These are phyloP conservation scores for Elsinoe batatas DNA, from an alignment of 2,329 filamentous ascomycete genomes.

Conservation along the genomic window DNA sequence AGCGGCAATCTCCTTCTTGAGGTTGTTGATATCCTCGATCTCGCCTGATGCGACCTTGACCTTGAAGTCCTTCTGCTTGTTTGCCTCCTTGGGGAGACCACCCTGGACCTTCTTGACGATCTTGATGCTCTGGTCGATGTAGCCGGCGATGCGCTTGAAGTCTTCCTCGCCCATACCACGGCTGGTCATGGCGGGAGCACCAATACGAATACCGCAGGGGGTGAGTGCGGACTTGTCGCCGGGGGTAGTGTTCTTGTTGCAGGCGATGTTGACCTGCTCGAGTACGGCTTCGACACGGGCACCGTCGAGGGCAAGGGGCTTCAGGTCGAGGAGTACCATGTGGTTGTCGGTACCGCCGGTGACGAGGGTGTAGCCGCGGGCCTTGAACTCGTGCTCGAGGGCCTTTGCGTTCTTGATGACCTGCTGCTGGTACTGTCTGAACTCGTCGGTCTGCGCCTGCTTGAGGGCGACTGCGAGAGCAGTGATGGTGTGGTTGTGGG, in stretches of 20 bases:
- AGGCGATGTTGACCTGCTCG: conserved; percentile 97
- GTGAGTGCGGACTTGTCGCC: conserved; percentile 96
- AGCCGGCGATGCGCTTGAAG: conserved; percentile 79
- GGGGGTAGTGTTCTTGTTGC: conserved; percentile 98
- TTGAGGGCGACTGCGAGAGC: conserved; percentile 89
- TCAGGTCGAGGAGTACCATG: conserved; percentile 84
- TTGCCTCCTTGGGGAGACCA: conserved; percentile 84
- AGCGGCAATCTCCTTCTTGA: conserved; percentile 78
- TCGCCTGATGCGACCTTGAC: conserved; percentile 72
- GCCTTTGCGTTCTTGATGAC: conserved; percentile 87
- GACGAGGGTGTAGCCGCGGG: conserved; percentile 78
- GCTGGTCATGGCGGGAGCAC: conserved; percentile 93
- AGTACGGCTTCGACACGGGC: conserved; percentile 92
- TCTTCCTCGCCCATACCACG: conserved; percentile 87
- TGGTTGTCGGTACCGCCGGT: conserved; percentile 96
- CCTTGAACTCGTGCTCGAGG: conserved; percentile 68
- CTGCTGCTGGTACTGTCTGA: conserved; percentile 83
- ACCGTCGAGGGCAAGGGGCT: conserved; percentile 79
- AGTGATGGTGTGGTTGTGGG: conserved; percentile 98
- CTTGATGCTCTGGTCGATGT: conserved; percentile 84
- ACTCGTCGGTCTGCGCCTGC: conserved; percentile 81
- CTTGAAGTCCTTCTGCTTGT: conserved; percentile 99
- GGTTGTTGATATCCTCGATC: conserved; percentile 68
- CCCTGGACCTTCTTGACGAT: conserved; percentile 81
- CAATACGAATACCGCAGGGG: conserved; percentile 89